Evolutionary conservation across 441 rosid species (phyloP).

Genomic region (Euphorbia celastroides): DNA sequence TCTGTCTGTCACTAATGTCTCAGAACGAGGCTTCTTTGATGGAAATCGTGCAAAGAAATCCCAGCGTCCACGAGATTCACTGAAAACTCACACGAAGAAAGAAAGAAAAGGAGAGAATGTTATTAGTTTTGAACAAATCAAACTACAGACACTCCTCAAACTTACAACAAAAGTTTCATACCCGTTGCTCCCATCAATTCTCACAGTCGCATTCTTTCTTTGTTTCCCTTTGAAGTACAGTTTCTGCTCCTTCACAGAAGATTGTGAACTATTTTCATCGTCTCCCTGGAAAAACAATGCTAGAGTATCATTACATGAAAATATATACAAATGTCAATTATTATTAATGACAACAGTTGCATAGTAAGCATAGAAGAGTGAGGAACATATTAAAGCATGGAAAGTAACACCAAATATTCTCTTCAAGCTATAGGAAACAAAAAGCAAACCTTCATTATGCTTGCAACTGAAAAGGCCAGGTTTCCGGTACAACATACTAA

Average conservation of each 20-base stretch:
- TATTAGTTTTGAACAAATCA: slow-evolving; percentile 15
- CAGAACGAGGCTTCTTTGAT: slow-evolving; percentile 35
- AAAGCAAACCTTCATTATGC: background rate
- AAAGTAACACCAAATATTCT: background rate
- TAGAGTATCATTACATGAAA: slow-evolving; percentile 21
- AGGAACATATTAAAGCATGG: slow-evolving; percentile 5
- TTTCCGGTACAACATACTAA: background rate
- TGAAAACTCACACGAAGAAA: slow-evolving; percentile 21
- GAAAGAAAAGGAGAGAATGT: slow-evolving; percentile 8
- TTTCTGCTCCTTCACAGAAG: slow-evolving; percentile 37
- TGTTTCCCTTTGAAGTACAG: slow-evolving; percentile 39
- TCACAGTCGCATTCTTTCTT: slow-evolving; percentile 25
- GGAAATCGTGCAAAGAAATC: slow-evolving; percentile 44
- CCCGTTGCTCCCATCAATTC: slow-evolving; percentile 51
- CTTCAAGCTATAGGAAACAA: background rate
- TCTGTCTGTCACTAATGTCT: slow-evolving; percentile 31
- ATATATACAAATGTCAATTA: background rate
- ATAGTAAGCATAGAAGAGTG: background rate
- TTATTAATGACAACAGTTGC: slow-evolving; percentile 1
- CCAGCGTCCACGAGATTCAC: slow-evolving; percentile 61
- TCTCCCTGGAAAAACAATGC: slow-evolving; percentile 48
- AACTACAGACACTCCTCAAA: slow-evolving; percentile 13
- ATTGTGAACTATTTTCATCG: slow-evolving; percentile 39
- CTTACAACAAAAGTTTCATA: slow-evolving; percentile 23
- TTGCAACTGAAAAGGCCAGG: background rate